Evolutionary conservation across 177 flowering plant genomes (phyloP), one percentile per base, ranked within the genome.

Genomic region (Telopea speciosissima): DNA sequence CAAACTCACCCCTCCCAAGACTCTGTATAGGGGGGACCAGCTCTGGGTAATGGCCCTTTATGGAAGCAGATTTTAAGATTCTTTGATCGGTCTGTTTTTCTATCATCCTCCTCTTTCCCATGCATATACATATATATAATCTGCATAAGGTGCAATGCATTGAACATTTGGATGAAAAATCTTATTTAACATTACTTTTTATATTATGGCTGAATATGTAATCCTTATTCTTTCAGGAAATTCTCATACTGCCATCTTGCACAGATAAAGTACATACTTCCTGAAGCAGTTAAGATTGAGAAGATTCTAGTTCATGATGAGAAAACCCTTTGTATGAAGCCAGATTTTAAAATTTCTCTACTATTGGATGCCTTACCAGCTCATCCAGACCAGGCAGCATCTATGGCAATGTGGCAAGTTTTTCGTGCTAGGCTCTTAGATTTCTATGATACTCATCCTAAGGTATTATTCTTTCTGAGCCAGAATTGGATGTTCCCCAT

Each of bases 251-350:
- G 67, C 26, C 90, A 91, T 78, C 85, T 95, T 78, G 96, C 98
- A 23, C 98, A 90, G 68, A 52, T 95, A 80, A 95, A 87, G 81
- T 83, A 81, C 70, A 78, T 93, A 26, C 73, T 90, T 67, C 98
- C 95, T 1, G 98, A 93, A 73, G 93, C 80, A 0, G 79, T 95
- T 75, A 84, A 76, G 75, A 44, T 86, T 40, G 89, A 85, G 81
- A 91, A 81, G 77, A 74, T 83, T 31, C 79, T 83, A 11, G 44
- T 44, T 13, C 85, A 78, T 33, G 97, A 93, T 80, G 90, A 90
- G 81, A 74, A 79, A 52, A 93, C 91, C 3, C 65, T 85, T 62
- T 89, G 93, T 76, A 91, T 87, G 99, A 88, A 79, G 80, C 90
- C 89, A 14, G 95, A 91, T 64, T 82, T 96, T 74, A 88, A 77